Conservation (phyloP, 208 protist genomes). For the Crithidia expoeki region DNA sequence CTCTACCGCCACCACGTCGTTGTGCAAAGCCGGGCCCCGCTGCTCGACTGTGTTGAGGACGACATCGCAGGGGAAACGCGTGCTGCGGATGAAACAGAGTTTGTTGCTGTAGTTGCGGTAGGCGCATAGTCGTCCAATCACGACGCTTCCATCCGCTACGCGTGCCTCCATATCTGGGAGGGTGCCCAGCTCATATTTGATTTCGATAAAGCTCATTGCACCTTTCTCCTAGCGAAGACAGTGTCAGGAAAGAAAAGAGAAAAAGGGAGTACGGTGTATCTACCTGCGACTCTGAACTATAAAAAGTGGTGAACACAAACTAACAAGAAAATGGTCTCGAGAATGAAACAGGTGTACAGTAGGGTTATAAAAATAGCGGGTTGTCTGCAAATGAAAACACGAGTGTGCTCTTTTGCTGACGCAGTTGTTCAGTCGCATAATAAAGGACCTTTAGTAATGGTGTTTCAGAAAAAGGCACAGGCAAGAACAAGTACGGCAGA, state of each 20-base stretch:
- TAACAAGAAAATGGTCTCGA: too few species aligned
- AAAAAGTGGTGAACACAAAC: too few species aligned
- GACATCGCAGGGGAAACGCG: conserved; percentile 55
- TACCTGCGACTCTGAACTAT: too few species aligned
- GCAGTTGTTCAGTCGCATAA: too few species aligned
- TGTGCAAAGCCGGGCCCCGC: conserved; percentile 43
- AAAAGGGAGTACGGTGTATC: conserved; percentile 6
- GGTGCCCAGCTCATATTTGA: conserved; percentile 46
- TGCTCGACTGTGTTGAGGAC: conserved; percentile 44
- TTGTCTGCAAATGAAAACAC: too few species aligned
- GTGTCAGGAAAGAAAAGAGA: neutral
- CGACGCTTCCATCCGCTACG: conserved; percentile 53
- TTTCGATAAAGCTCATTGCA: conserved; percentile 11
- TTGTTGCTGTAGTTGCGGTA: conserved; percentile 44
- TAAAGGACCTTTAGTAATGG: too few species aligned
- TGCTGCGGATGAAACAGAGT: conserved; percentile 59
- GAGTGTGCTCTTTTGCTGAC: too few species aligned
- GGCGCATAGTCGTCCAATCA: conserved; percentile 58
- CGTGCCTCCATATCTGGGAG: conserved; percentile 43
- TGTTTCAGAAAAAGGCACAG: too few species aligned
- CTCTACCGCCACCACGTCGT: conserved; percentile 78
- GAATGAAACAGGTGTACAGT: too few species aligned
- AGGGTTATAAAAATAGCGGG: too few species aligned
- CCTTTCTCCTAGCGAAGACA: neutral
- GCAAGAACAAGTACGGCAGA: too few species aligned